These are phyloP conservation scores for Plenodomus tracheiphilus DNA, from an alignment of 2,329 filamentous ascomycete species.

Conservation along the genomic window DNA sequence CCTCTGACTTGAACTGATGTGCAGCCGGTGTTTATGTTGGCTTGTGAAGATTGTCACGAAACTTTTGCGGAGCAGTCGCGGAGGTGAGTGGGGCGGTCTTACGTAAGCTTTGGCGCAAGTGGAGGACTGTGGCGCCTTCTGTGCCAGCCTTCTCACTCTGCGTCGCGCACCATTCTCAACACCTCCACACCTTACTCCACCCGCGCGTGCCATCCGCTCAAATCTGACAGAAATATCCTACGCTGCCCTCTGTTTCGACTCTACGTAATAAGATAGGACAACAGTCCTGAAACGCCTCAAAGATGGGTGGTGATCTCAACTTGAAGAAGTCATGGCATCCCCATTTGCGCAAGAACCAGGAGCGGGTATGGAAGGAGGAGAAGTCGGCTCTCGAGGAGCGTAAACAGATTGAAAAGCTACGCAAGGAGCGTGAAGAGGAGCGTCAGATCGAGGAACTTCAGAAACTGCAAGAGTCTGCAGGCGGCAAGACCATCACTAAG, in stretches of 20 bases:
- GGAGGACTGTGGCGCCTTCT: not conserved
- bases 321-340: conserved; percentile 90
- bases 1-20: too few relatives aligned
- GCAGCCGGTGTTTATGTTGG: conserved; percentile 1
- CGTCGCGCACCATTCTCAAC: not conserved
- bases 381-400: conserved; percentile 91
- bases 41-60: conserved; percentile 13
- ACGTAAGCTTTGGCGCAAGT: conserved; percentile 2
- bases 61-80: conserved; percentile 31
- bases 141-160: conserved; percentile 7
- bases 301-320: conserved; percentile 94
- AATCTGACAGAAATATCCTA: not conserved
- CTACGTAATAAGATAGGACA: not conserved
- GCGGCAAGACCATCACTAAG: conserved; percentile 76
- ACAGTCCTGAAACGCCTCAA: conserved; percentile 40
- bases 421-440: conserved; percentile 93
- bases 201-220: not conserved
- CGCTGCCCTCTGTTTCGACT: not conserved
- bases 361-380: conserved; percentile 87
- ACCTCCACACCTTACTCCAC: not conserved
- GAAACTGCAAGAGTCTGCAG: conserved; percentile 83
- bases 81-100: conserved; percentile 29
- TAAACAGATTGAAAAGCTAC: conserved; percentile 87
- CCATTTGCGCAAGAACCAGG: conserved; percentile 85
- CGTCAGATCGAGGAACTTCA: conserved; percentile 90